Evolutionary conservation across 257 asterid species (phyloP), one percentile per base, ranked within the genome.

Genomic region (Petunia secreta): DNA sequence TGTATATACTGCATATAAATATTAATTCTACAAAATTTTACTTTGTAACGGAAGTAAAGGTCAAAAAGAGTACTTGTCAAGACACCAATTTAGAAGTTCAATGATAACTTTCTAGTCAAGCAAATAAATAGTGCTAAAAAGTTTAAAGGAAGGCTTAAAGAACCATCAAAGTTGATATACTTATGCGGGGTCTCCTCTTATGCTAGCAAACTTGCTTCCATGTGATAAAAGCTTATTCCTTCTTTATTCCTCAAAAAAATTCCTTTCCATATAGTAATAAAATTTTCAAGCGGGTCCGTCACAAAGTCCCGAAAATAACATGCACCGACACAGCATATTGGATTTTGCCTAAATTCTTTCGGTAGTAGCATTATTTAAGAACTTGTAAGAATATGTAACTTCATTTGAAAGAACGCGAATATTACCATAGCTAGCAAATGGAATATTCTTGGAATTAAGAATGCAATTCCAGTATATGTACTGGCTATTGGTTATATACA

Each of bases 201-300:
- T n/a, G 39, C n/a, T 44, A 44, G 58, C 39, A 44, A 69, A 69
- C 76, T 14, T 41, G 75, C 9, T 71, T 71, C 5, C 60, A 48
- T 71, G 77, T 25, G 43, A 71, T 25, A 71, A 71, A 71, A 10
- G 58, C 9, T 46, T 46, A 0, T 9, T 2, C 4, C 10, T 39
- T 2, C 1, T 9, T 60, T 3, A 8, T 15, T 3, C 15, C 2
- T 15, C 16, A 9, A 16, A 44, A n/a, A 3, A 67, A n/a, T 68
- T 68, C 0, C 8, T 68, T 44, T 4, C n/a, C 40, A 65, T 65
- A 65, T 2, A 13, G 5, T 4, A 39, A 10, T 64, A 15, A 40
- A 66, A 66, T 2, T 40, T 4, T 4, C 3, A n/a, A 64, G 38
- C 1, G 15, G 14, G 39, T 67, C 76, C 25, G 11, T 48, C 77